Conservation (phyloP, 2,329 filamentous ascomycete species). For the Xylaria sp. region DNA sequence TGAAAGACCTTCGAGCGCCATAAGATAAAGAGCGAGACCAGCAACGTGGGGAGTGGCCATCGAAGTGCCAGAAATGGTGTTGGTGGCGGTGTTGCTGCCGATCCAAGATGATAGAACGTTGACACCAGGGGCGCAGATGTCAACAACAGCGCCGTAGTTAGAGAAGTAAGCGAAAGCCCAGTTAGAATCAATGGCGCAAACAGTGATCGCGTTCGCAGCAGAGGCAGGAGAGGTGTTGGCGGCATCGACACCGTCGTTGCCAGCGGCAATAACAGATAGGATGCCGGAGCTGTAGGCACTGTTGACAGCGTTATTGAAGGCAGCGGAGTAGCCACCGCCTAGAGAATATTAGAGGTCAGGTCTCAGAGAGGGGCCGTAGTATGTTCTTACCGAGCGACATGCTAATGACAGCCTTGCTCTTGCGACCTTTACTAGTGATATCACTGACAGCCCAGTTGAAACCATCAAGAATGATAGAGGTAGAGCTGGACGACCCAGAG, state of each 20-base stretch:
- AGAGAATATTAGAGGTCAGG: slow-evolving; percentile 11
- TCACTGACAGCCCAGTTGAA: slow-evolving; percentile 58
- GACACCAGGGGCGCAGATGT: slow-evolving; percentile 58
- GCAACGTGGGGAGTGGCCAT: slow-evolving; percentile 72
- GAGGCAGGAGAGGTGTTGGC: slow-evolving; percentile 60
- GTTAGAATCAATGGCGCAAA: slow-evolving; percentile 59
- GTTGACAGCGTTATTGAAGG: slow-evolving; percentile 63
- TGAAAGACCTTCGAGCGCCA: slow-evolving; percentile 56
- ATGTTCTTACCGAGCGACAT: slow-evolving; percentile 61
- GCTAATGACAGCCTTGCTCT: slow-evolving; percentile 60
- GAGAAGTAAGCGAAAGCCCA: slow-evolving; percentile 59
- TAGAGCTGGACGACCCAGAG: slow-evolving; percentile 43
- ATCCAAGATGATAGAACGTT: slow-evolving; percentile 57
- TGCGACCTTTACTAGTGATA: slow-evolving; percentile 55
- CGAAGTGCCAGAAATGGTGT: slow-evolving; percentile 66
- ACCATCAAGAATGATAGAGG: slow-evolving; percentile 46
- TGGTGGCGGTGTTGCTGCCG: slow-evolving; percentile 53
- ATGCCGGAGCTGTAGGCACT: slow-evolving; percentile 59
- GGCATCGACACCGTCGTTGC: slow-evolving; percentile 59
- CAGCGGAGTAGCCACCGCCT: slow-evolving; percentile 56
- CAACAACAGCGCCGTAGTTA: slow-evolving; percentile 60
- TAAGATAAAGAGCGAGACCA: slow-evolving; percentile 69
- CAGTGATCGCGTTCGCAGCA: slow-evolving; percentile 61
- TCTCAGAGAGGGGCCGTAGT: not conserved
- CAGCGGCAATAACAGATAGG: slow-evolving; percentile 66